phyloP scores from a whole-genome alignment of 192 early-diverging fungal species.

The Funneliformis geosporum region DNA sequence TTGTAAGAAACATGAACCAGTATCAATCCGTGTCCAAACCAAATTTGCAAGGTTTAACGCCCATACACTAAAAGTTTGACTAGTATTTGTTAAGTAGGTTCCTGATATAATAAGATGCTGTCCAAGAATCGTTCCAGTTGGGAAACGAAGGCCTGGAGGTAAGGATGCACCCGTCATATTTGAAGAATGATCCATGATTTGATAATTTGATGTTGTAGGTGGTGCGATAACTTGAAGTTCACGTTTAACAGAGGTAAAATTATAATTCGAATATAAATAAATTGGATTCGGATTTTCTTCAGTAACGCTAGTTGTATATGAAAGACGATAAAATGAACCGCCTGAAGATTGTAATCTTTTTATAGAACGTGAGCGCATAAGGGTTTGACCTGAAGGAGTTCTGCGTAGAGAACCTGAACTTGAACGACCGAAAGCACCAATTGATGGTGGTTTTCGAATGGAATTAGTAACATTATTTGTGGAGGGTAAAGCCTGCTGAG shows the following conservation, averaged over 20 bases:
- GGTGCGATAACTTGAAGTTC: slow-evolving; percentile 71
- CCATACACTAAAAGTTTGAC: slow-evolving; percentile 75
- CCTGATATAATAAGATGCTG: slow-evolving; percentile 70
- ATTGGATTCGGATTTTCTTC: slow-evolving; percentile 60
- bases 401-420: slow-evolving; percentile 35
- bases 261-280: slow-evolving; percentile 82
- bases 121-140: slow-evolving; percentile 69
- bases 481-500: slow-evolving; percentile 36
- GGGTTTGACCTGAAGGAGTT: slow-evolving; percentile 21
- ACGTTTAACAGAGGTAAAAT: slow-evolving; percentile 75
- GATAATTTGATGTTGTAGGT: slow-evolving; percentile 54
- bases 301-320: slow-evolving; percentile 35
- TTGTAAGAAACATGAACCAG: slow-evolving; percentile 64
- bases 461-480: slow-evolving; percentile 19
- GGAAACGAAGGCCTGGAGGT: slow-evolving; percentile 78
- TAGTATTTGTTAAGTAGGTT: slow-evolving; percentile 68
- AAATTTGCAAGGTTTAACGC: slow-evolving; percentile 61
- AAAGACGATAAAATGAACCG: slow-evolving; percentile 40
- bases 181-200: slow-evolving; percentile 68
- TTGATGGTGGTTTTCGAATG: slow-evolving; percentile 35
- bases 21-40: slow-evolving; percentile 68
- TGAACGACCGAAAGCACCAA: slow-evolving; percentile 35
- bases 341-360: slow-evolving; percentile 32
- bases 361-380: slow-evolving; percentile 13
- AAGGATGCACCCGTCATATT: slow-evolving; percentile 62